These are phyloP conservation scores for Hypoxylon rubiginosum DNA, from an alignment of 2,329 filamentous ascomycete genomes.

Conservation along the genomic window DNA sequence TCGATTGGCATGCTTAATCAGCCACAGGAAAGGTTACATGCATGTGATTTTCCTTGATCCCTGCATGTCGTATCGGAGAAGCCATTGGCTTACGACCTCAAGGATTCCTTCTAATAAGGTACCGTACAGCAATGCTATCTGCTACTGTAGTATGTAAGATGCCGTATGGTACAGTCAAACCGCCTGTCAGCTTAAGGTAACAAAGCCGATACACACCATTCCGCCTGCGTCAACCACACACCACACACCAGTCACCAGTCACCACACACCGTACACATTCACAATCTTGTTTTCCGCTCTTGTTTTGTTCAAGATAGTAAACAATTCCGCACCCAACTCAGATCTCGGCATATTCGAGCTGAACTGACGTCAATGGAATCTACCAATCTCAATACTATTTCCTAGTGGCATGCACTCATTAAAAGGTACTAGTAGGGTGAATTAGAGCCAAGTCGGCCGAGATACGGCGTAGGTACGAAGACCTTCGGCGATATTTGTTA, in stretches of 20 bases:
- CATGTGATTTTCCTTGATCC: conserved; percentile 32
- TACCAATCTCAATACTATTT: conserved; percentile 4
- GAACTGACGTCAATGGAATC: conserved; percentile 26
- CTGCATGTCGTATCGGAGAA: conserved; percentile 19
- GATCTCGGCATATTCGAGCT: conserved; percentile 1
- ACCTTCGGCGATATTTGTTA: conserved; percentile 19
- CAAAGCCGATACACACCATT: neutral
- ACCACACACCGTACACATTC: neutral
- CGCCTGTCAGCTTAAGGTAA: neutral
- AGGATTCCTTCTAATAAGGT: conserved; percentile 6
- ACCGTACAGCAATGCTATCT: neutral
- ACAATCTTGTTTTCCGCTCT: conserved; percentile 10
- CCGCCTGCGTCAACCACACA: neutral
- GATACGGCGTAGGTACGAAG: conserved; percentile 19
- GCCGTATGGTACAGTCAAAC: conserved; percentile 1
- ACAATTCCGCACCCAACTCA: conserved; percentile 14
- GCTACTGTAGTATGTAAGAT: neutral
- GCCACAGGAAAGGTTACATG: conserved; percentile 26
- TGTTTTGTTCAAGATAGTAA: neutral
- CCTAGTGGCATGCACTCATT: conserved; percentile 20
- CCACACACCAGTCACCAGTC: neutral
- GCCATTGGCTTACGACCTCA: conserved; percentile 18
- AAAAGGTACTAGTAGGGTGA: conserved; percentile 11
- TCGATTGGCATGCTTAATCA: conserved; percentile 32
- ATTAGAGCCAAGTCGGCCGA: conserved; percentile 8